Evolutionary conservation across 2,329 filamentous ascomycete genomes (phyloP), one percentile per base, ranked within the genome.

Genomic region (Claviceps arundinis): DNA sequence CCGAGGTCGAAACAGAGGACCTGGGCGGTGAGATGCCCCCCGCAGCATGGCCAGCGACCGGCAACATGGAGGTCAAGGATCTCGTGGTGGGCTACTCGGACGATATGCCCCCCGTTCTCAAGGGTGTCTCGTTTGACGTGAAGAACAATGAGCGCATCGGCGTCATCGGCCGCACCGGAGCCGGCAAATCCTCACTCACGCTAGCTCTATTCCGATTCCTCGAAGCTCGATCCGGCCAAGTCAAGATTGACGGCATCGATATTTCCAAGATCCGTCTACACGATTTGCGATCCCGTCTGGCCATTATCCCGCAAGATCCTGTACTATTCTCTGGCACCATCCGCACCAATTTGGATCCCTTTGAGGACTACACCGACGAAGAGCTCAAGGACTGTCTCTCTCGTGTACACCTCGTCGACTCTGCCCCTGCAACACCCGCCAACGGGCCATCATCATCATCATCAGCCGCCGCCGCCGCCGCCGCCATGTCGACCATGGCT

Each of bases 241-340:
- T 90, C 55, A 64, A 73, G 53, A 85, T 91, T 55, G 87, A 90
- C 59, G 85, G 85, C 0, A 58, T 88, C 13, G 85, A 90, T 60
- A 86, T 89, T 50, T 82, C 84, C 22, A 84, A 78, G 59, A 78
- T 90, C 60, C 78, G 77, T 51, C 73, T 90, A 0, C 75, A 84
- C 52, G 80, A 85, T 52, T 71, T 93, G 11, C 78, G 87, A 24
- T 83, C 80, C n/a, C 76, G 85, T 0, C 68, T 93, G 0, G 84
- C 85, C 40, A 90, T 93, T 58, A 91, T 93, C 51, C 87, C 87
- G 1, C 85, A 75, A 68, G 87, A 91, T 58, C 87, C 87, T 0
- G 85, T 90, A 1, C 74, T 93, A 6, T 91, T 93, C 68, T 87
- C 83, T 1, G 87, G 88, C 22, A 89, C 86, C 0, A 72, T 93